Evolutionary conservation across 148 eudicot genomes (phyloP).

Genomic region (Nepenthes gracilis): DNA sequence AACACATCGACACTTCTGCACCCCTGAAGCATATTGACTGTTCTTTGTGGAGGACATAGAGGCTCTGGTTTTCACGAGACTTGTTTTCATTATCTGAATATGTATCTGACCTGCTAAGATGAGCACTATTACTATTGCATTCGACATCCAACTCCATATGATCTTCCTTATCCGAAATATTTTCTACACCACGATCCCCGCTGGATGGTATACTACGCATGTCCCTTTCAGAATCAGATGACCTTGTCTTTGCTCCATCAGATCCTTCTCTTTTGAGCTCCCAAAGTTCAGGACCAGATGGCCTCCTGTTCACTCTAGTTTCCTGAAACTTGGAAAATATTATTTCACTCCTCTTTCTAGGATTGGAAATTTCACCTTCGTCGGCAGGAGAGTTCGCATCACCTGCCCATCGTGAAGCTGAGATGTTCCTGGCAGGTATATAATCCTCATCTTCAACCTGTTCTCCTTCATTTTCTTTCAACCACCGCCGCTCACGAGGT

Average conservation of each 20-base stretch:
- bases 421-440: conserved; percentile 48
- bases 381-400: conserved; percentile 73
- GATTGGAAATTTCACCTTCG: conserved; percentile 57
- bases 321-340: too few relatives aligned
- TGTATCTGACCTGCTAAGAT: conserved; percentile 40
- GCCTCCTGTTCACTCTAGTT: conserved; percentile 26
- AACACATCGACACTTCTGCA: conserved; percentile 97
- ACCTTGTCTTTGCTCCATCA: conserved; percentile 30
- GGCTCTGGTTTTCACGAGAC: conserved; percentile 42
- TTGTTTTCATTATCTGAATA: conserved; percentile 38
- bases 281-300: conserved; percentile 46
- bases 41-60: conserved; percentile 39
- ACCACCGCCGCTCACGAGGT: conserved; percentile 18
- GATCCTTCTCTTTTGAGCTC: conserved; percentile 48
- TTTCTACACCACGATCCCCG: conserved; percentile 29
- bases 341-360: conserved; percentile 8
- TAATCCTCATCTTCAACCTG: conserved; percentile 34
- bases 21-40: conserved; percentile 88
- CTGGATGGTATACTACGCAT: conserved; percentile 38
- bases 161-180: conserved; percentile 34
- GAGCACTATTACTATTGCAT: conserved; percentile 18
- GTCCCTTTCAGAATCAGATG: conserved; percentile 47
- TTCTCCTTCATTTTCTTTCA: conserved; percentile 13
- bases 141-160: conserved; percentile 63
- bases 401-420: conserved; percentile 88